These are phyloP conservation scores for Leccinum sublutescens DNA, from an alignment of 768 basidiomycete species.

Conservation along the genomic window DNA sequence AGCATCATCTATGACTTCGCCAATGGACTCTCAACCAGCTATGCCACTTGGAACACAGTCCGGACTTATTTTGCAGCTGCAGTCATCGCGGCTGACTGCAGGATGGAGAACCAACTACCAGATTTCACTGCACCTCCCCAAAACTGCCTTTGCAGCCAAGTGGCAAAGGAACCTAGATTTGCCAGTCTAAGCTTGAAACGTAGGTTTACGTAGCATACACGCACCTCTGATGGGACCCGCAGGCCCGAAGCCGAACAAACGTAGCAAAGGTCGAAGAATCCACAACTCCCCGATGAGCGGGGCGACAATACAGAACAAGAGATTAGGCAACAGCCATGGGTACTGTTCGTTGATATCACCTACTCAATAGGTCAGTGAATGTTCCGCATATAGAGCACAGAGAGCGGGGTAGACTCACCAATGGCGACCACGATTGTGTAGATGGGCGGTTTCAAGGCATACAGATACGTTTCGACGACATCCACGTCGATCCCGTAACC, in stretches of 20 bases:
- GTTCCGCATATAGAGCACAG: too few species aligned
- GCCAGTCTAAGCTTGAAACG: background rate
- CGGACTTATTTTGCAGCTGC: background rate
- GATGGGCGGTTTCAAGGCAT: conserved; percentile 8
- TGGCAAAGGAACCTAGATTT: conserved; percentile 11
- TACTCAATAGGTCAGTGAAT: background rate
- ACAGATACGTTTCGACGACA: conserved; percentile 2
- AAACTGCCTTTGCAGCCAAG: conserved; percentile 9
- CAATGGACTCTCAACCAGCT: background rate
- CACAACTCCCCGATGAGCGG: conserved; percentile 11
- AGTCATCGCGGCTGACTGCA: conserved; percentile 15
- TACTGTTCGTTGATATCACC: conserved; percentile 14
- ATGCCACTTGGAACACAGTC: background rate
- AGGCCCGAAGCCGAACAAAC: conserved; percentile 16
- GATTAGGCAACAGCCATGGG: conserved; percentile 4
- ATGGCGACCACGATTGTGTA: conserved; percentile 6
- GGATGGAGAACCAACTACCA: conserved; percentile 13
- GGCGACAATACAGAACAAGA: conserved; percentile 1
- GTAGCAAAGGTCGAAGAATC: conserved; percentile 11
- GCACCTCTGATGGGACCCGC: conserved; percentile 14
- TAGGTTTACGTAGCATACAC: background rate
- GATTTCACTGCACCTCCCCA: conserved; percentile 1
- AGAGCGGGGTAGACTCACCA: conserved; percentile 1
- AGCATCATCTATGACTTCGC: background rate
- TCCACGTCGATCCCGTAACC: conserved; percentile 10